Conservation (phyloP, 495 filamentous ascomycete genomes). For the Penicillium subrubescens region DNA sequence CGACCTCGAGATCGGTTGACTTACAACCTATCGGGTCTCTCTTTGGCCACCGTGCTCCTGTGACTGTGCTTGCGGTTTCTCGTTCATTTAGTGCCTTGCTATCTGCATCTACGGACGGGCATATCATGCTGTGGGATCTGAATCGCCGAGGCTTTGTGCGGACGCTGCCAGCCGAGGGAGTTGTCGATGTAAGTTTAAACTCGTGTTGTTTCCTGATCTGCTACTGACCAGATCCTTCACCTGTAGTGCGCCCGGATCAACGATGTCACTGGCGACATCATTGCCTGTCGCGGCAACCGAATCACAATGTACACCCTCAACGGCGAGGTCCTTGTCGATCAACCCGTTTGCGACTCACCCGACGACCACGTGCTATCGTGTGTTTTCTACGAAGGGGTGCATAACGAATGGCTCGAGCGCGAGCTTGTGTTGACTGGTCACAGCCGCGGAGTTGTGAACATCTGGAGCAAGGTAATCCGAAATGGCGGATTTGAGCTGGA, state of each 20-base stretch:
- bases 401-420: constrained; percentile 90
- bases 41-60: constrained; percentile 84
- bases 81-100: constrained; percentile 85
- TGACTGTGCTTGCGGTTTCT: constrained; percentile 79
- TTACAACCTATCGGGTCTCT: constrained; percentile 77
- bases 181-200: constrained; percentile 51
- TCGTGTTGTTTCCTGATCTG: constrained; percentile 20
- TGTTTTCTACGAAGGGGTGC: constrained; percentile 89
- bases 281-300: constrained; percentile 74
- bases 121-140: constrained; percentile 88
- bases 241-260: constrained; percentile 79
- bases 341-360: constrained; percentile 69
- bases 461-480: constrained; percentile 58
- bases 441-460: constrained; percentile 78
- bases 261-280: constrained; percentile 84
- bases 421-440: constrained; percentile 90
- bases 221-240: constrained; percentile 25
- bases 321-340: constrained; percentile 76
- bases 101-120: constrained; percentile 77
- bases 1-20: constrained; percentile 70
- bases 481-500: constrained; percentile 60
- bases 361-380: constrained; percentile 79
- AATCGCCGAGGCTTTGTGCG: constrained; percentile 86
- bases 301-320: constrained; percentile 87
- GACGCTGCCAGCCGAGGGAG: constrained; percentile 59